Base-by-base conservation (phyloP, 2,329 filamentous ascomycete species). In the Pezicula radicicola region DNA sequence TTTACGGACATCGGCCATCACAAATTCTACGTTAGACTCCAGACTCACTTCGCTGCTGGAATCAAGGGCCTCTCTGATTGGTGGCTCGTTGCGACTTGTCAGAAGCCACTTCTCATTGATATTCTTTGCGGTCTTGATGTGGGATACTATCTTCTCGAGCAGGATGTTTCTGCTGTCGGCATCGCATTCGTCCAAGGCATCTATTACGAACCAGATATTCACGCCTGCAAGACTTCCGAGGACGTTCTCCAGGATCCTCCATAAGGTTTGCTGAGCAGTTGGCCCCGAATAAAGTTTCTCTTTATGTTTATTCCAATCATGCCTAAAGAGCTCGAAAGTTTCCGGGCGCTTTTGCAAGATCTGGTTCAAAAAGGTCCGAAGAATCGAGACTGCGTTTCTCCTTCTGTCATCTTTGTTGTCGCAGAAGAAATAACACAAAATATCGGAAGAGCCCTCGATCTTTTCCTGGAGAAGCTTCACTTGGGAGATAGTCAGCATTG, bases 361-460 rank as follows among this genome's bases (percentile, higher is more conserved):
- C 12, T 70, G 43, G 28, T 66, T 73, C 0, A 77, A 60, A 0
- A 80, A 60, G 0, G 75, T 72, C 0, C 70, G 66, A 2, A 79
- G 53, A 0, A 77, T 68, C 0, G 71, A 63, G 0, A 57, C 64
- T 0, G 70, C 70, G 43, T 57, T 73, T 51, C 73, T 75, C 21
- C 73, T 25, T 0, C 56, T 49, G 1, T 53, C n/a, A 40, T 75
- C 59, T 6, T 66, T 68, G 10, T 63, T 61, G 55, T 78, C 67
- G 56, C 71, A 78, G 60, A 77, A 72, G 60, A 74, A 75, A 51
- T 2, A 69, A 12, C 56, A 35, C 42, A 58, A 18, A 16, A 40
- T 30, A 33, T 13, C 30, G 9, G 30, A 13, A 25, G 15, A 8
- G 13, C 46, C 15, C 15, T n/a, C n/a, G 18, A 18, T 12, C 4